These are phyloP conservation scores for Aegilops sharonensis DNA, from an alignment of 176 grass and related monocot species.

Conservation along the genomic window DNA sequence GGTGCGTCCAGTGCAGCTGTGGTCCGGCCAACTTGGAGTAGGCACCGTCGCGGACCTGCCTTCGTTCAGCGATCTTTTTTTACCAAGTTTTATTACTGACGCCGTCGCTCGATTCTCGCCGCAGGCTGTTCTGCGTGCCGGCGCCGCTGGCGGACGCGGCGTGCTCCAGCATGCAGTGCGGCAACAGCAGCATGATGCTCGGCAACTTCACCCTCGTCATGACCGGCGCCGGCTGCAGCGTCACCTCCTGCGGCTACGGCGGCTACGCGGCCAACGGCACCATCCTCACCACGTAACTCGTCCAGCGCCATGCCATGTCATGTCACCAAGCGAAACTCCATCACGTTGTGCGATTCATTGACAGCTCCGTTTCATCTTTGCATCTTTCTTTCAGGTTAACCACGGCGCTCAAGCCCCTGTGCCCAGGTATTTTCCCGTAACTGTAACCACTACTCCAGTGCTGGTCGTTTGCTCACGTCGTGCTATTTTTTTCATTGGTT, in stretches of 20 bases:
- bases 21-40: conserved; percentile 78
- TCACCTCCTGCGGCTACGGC: conserved; percentile 80
- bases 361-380: no score
- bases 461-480: no score
- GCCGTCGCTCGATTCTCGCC: not conserved
- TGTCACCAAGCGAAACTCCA: no score
- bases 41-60: not conserved
- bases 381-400: no score
- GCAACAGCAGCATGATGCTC: conserved; percentile 65
- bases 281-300: conserved; percentile 52
- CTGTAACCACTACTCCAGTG: no score
- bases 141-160: conserved; percentile 60
- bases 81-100: not conserved
- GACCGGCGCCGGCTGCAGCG: conserved; percentile 70
- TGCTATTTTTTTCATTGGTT: no score
- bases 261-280: conserved; percentile 67
- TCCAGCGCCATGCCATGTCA: not conserved
- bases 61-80: no score
- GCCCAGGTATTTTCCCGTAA: no score
- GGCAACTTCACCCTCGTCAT: conserved; percentile 60
- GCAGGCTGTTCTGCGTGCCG: conserved; percentile 81
- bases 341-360: no score
- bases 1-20: conserved; percentile 91
- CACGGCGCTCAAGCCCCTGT: no score
- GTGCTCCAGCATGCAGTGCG: conserved; percentile 91